A percentile compares a stretch with the other conserved stretches of the same genome.
These are phyloP conservation scores for Serendipita sp. DNA, from an alignment of 768 basidiomycete species.

Conservation along the genomic window DNA sequence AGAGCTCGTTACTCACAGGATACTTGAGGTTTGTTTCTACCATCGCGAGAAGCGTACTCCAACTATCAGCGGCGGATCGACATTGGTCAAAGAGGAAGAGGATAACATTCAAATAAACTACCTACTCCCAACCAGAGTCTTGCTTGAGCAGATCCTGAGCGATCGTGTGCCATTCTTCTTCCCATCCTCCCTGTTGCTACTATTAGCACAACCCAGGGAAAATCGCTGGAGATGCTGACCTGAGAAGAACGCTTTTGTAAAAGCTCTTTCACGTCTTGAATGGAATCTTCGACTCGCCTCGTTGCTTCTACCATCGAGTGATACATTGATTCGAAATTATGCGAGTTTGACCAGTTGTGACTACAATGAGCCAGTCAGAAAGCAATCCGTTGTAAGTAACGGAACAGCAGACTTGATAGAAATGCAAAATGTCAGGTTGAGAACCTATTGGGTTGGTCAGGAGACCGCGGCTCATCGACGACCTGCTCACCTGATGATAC, in stretches of 20 bases:
- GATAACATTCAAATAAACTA: not conserved
- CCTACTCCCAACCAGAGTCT: constrained; percentile 13
- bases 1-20: not conserved
- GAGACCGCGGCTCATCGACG: not conserved
- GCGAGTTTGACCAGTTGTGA: constrained; percentile 12
- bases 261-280: constrained; percentile 11
- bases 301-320: constrained; percentile 8
- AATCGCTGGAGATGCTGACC: not conserved
- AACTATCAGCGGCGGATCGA: not conserved
- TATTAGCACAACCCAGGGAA: not conserved
- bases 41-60: constrained; percentile 2
- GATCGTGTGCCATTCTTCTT: constrained; percentile 10
- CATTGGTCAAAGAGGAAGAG: not conserved
- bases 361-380: not conserved
- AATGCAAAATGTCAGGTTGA: constrained; percentile 9
- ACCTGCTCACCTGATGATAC: constrained; percentile 11
- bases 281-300: constrained; percentile 8
- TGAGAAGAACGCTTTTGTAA: not conserved
- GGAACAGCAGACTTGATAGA: constrained; percentile 9
- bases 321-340: constrained; percentile 12
- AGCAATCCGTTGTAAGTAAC: not conserved
- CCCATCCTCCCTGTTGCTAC: constrained; percentile 7
- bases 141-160: constrained; percentile 11
- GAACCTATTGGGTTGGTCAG: constrained; percentile 7
- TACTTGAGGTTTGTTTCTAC: not conserved